Percentiles rank a stretch among this genome's conserved stretches.
Evolutionary conservation across 2,329 filamentous ascomycete species (phyloP).

Genomic region (Penicillium sp.): DNA sequence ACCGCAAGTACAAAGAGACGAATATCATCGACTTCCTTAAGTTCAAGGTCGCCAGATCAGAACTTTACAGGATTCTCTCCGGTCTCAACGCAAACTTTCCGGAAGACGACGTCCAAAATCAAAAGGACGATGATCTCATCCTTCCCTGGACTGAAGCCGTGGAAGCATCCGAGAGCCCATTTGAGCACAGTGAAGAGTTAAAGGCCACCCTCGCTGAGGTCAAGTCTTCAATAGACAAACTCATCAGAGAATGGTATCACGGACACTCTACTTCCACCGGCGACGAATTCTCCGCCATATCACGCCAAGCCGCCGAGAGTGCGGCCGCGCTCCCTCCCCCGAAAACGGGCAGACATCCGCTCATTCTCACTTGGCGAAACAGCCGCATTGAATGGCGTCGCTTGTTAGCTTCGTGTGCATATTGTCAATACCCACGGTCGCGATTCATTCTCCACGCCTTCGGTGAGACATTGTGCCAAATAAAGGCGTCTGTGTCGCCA

Average conservation of each 20-base stretch:
- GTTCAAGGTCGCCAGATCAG: constrained; percentile 39
- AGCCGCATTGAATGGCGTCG: constrained; percentile 31
- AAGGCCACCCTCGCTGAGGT: constrained; percentile 19
- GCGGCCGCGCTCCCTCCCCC: constrained; percentile 33
- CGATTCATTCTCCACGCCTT: constrained; percentile 33
- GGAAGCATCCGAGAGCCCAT: constrained; percentile 21
- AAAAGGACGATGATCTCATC: constrained; percentile 37
- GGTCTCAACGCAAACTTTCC: constrained; percentile 32
- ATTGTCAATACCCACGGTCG: constrained; percentile 23
- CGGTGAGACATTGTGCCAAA: constrained; percentile 33
- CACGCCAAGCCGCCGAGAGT: constrained; percentile 29
- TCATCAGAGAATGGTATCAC: constrained; percentile 22
- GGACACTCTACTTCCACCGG: constrained; percentile 4
- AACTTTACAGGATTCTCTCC: constrained; percentile 30
- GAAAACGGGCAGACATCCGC: constrained; percentile 28
- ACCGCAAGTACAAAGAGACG: constrained; percentile 20
- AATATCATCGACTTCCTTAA: constrained; percentile 47
- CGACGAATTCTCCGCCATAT: constrained; percentile 21
- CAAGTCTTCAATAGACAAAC: constrained; percentile 18
- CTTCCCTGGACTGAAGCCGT: constrained; percentile 30
- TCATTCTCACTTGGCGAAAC: constrained; percentile 36
- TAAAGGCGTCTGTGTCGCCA: constrained; percentile 28
- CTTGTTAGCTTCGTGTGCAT: constrained; percentile 41
- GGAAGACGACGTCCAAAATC: constrained; percentile 11
- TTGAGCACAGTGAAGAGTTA: constrained; percentile 16